Evolutionary conservation across 176 grass and related monocot genomes (phyloP), one percentile per base, ranked within the genome.

Genomic region (Triticum urartu): DNA sequence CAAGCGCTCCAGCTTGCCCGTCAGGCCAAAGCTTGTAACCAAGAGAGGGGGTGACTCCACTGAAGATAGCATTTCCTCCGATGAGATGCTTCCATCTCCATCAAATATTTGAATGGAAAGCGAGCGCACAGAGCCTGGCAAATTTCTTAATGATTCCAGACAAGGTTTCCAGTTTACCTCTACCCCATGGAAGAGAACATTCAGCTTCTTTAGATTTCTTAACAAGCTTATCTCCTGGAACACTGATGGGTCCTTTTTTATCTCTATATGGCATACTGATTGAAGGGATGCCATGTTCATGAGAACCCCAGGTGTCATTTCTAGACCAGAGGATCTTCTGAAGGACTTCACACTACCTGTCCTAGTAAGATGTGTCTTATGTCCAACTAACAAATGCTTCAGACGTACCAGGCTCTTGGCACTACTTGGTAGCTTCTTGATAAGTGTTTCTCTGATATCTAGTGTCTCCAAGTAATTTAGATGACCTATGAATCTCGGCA

Each of bases 371-470:
- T 40, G 9, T 40, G 39, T 40, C 39, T 0, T 40, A 40, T 40
- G 39, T 2, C 39, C 39, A 40, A 40, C 39, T 40, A 40, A 40
- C 39, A 40, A 40, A 40, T 40, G 39, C 39, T 40, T 79, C 20
- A 77, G 17, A 77, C 18, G 34, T 58, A 0, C 21, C 9, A 77
- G 17, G 30, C 18, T 56, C 15, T 34, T 59, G 32, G 28, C 52
- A 58, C 73, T 72, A 11, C 0, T 7, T 22, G 71, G 84, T 68
- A 87, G 66, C 58, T 83, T 70, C n/a, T 25, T 59, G 25, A 90
- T 72, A 18, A 32, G 7, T 15, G 88, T 83, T 26, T 33, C 63
- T 42, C 83, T 76, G 20, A 90, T 67, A 59, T 90, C 84, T 20
- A 83, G 68, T 30, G 61, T 45, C 39, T 40, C 39, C 39, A 40